These are phyloP conservation scores for Candida sakaeoensis DNA, from an alignment of 805 yeast species.

Conservation along the genomic window DNA sequence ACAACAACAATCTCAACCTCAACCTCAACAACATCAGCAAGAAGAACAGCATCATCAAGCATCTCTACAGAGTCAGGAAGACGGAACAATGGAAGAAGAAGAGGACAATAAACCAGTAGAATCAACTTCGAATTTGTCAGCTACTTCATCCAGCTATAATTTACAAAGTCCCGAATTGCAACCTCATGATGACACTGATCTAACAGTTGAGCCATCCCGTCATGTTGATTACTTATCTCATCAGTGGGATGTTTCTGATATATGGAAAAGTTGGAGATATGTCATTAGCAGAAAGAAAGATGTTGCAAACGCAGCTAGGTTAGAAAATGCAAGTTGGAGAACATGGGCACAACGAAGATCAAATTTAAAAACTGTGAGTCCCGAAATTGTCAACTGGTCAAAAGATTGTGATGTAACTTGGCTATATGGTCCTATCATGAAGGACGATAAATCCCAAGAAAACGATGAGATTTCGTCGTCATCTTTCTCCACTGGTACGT, in stretches of 20 bases:
- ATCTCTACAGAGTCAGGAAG: no score
- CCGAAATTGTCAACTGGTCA: conserved; percentile 91
- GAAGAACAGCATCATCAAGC: not conserved
- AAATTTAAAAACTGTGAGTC: conserved; percentile 72
- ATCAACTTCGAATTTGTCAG: not conserved
- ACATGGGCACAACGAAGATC: conserved; percentile 86
- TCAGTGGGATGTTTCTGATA: conserved; percentile 92
- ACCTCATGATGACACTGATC: conserved; percentile 84
- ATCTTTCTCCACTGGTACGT: conserved; percentile 30
- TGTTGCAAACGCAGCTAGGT: conserved; percentile 56
- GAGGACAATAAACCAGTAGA: not conserved
- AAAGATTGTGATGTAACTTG: conserved; percentile 97
- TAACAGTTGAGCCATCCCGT: conserved; percentile 74
- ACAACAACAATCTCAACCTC: conserved; percentile 4
- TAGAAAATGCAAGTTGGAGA: conserved; percentile 76
- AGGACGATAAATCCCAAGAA: conserved; percentile 3
- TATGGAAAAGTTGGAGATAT: conserved; percentile 94
- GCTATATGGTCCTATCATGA: conserved; percentile 87
- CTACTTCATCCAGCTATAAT: conserved; percentile 8
- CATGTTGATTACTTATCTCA: conserved; percentile 96
- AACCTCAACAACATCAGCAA: not conserved
- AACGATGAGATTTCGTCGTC: conserved; percentile 11
- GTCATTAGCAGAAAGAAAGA: conserved; percentile 78
- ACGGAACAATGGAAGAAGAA: not conserved
- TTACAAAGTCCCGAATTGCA: conserved; percentile 18